These are phyloP conservation scores for Lepiota subincarnata DNA, from an alignment of 768 basidiomycete species.

Conservation along the genomic window DNA sequence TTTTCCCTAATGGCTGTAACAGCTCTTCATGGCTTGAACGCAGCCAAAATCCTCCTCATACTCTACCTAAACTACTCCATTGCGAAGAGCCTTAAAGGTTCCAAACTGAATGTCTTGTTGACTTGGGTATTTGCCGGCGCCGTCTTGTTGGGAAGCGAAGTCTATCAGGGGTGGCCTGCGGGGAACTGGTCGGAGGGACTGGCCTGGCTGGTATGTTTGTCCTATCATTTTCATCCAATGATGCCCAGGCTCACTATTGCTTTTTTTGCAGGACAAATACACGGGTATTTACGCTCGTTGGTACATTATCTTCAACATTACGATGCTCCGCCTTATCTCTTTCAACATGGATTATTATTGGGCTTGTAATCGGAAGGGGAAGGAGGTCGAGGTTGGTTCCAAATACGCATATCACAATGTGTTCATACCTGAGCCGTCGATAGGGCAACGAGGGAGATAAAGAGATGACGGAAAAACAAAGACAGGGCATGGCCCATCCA, in stretches of 20 bases:
- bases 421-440: constrained; percentile 9
- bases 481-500: constrained; percentile 52
- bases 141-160: constrained; percentile 75
- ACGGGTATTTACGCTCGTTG: constrained; percentile 85
- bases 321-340: constrained; percentile 89
- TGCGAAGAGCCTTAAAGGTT: constrained; percentile 40
- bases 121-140: constrained; percentile 78
- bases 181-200: constrained; percentile 51
- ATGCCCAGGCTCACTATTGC: neutral
- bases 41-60: constrained; percentile 74
- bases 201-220: constrained; percentile 53
- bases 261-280: constrained; percentile 48
- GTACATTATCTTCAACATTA: constrained; percentile 94
- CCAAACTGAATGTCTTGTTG: constrained; percentile 42
- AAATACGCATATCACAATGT: too few relatives aligned
- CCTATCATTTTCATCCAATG: neutral
- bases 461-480: constrained; percentile 52
- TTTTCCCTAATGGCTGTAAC: constrained; percentile 65
- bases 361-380: constrained; percentile 48
- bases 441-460: constrained; percentile 8
- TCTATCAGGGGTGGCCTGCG: constrained; percentile 70
- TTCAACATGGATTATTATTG: constrained; percentile 94
- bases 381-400: neutral
- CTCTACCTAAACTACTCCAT: constrained; percentile 67
- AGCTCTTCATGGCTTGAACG: constrained; percentile 76